Evolutionary conservation across 2,329 filamentous ascomycete genomes (phyloP).

Genomic region (Cladosporium sp.): DNA sequence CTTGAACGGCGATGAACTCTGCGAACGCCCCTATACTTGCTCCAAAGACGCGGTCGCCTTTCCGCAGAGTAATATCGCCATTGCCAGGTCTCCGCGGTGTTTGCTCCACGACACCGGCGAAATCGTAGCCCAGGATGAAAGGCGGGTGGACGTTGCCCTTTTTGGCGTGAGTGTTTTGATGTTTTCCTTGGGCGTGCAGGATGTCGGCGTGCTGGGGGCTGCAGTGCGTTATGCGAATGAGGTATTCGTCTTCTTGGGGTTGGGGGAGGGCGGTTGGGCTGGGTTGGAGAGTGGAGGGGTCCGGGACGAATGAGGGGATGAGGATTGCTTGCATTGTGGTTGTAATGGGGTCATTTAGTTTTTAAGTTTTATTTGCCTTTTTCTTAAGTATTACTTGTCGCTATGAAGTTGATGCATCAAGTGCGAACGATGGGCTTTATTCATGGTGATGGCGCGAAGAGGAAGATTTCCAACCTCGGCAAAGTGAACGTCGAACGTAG

Average conservation of each 20-base stretch:
- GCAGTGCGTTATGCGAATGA: conserved; percentile 51
- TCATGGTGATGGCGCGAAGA: not conserved
- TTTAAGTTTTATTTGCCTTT: not conserved
- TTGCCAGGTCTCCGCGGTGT: conserved; percentile 26
- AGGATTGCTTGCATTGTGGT: conserved; percentile 40
- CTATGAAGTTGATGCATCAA: too few species aligned
- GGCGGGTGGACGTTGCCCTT: conserved; percentile 52
- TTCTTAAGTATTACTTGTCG: too few species aligned
- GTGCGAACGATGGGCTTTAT: too few species aligned
- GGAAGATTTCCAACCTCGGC: not conserved
- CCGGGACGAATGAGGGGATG: conserved; percentile 34
- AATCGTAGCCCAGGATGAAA: conserved; percentile 59
- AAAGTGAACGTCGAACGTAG: too few species aligned
- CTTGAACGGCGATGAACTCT: conserved; percentile 45
- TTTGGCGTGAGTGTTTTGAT: conserved; percentile 53
- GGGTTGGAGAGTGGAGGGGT: conserved; percentile 26
- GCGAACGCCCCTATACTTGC: conserved; percentile 50
- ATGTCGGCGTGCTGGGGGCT: conserved; percentile 59
- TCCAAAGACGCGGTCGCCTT: conserved; percentile 54
- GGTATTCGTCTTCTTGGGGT: conserved; percentile 34
- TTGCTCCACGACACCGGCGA: conserved; percentile 50
- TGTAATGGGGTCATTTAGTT: not conserved
- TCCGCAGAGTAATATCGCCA: conserved; percentile 32
- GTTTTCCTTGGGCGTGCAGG: conserved; percentile 55
- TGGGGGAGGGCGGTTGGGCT: conserved; percentile 31